Base-by-base conservation (phyloP, 176 grass and related monocot species). In the Tillandsia leiboldiana region DNA sequence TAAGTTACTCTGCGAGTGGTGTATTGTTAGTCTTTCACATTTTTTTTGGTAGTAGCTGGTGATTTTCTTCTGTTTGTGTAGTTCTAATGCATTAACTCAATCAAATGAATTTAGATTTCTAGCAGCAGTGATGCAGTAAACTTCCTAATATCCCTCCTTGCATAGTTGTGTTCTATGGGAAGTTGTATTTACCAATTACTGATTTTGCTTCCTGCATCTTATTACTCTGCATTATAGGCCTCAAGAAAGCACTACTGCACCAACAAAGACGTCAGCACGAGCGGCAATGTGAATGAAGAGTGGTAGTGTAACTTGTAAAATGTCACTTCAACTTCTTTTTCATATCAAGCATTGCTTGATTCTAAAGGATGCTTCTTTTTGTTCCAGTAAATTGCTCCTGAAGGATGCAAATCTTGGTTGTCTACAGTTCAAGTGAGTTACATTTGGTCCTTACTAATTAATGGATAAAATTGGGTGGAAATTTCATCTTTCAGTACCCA, bases 171-270 rank as follows among this genome's bases (percentile, higher is more conserved):
- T 8, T 59, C 20, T 59, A 59, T 59, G 54, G 15, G 54, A 59
- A 15, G n/a, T 22, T 59, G 54, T 17, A 59, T 52, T 17, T 74
- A 14, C 71, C 11, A 18, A 2, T 70, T 73, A 10, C 67, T 28
- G 14, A 7, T 22, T 72, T 69, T 74, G 28, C 3, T 73, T 77
- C 33, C 58, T 66, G 1, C 33, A 64, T 64, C 14, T 18, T 27
- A 11, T 11, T 26, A 50, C 73, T 61, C 3, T 73, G 12, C 53
- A 70, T 77, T 58, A 72, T 74, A 96, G 92, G 92, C 88, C 59
- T 96, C 92, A 68, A 73, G 92, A 75, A 96, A 89, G 81, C 92
- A 89, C 63, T 96, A 96, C 15, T 96, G 92, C 42, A 85, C 87
- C 29, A 96, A 96, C 71, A 67, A 87, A 53, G 17, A 64, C 71